Evolutionary conservation across 1,139 yeast genomes (phyloP), one percentile per base, ranked within the genome.

Genomic region (Magnusiomyces ingens): DNA sequence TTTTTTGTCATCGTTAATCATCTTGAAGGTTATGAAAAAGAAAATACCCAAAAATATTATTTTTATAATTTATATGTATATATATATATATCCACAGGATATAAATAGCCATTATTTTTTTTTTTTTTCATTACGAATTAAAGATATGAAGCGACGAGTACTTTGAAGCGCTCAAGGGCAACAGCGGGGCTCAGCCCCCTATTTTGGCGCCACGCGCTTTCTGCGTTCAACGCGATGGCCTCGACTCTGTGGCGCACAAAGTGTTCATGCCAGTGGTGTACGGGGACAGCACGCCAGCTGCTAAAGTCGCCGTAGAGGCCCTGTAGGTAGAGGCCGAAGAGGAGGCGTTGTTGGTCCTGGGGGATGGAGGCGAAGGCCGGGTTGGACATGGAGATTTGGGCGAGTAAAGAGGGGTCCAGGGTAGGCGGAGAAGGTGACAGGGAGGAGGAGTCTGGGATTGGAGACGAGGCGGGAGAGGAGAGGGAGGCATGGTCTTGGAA

Each of bases 251-350:
- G 43, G 35, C 19, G 22, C 32, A 46, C 49, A 32, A 46, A 46
- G 19, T 46, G 49, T n/a, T 29, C n/a, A 18, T 11, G 35, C 49
- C 49, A 46, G 42, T 46, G 49, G 35, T 21, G 15, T 13, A 35
- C 22, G 2, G 49, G 49, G 19, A 46, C 29, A 5, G 3, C 2
- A 35, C 29, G 21, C 49, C 49, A 46, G 15, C 36, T n/a, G 2
- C 12, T 19, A 38, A 46, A 46, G 42, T 46, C 49, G 43, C 49
- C 49, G 18, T 46, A 46, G 12, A 37, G 42, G 43, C 49, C 49
- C 22, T 46, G 49, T 4, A 46, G 35, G 12, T 19, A 46, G 8
- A 46, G 19, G 10, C 49, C 49, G 19, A 46, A 19, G 3, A 46
- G 29, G 11, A 46, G 19, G 13, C 41, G 49, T 8, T 19, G 41